Evolutionary conservation across 1,139 yeast species (phyloP), one percentile per base, ranked within the genome.

Genomic region (Hanseniaspora uvarum): DNA sequence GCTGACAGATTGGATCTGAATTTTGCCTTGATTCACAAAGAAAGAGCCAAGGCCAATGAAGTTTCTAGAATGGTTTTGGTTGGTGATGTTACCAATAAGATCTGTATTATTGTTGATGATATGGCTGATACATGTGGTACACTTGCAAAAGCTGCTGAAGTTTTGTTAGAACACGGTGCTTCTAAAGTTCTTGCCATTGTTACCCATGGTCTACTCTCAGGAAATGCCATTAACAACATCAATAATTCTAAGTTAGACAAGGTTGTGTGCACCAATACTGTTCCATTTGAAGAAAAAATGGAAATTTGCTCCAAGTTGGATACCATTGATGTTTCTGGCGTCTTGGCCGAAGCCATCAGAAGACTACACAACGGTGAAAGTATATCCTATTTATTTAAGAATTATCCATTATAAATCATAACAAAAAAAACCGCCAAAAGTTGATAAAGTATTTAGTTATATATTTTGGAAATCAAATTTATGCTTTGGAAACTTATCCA

Each of bases 61-160:
- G 86, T 83, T 18, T 77, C 84, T 31, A 73, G 80, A 63, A 83
- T 83, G 89, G 87, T 96, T 19, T 60, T 72, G 11, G 94, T 84
- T 43, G 94, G 94, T 60, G 92, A 84, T 68, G 94, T 84, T 33
- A 69, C 76, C 1, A 77, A 79, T 53, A 83, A 83, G 62, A 75
- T 81, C 2, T 83, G 92, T 70, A 72, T 84, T 30, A 70, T 84
- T 59, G 79, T 84, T 40, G 94, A 84, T 65, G 94, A 84, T 65
- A 83, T 84, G 86, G 89, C 89, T 24, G 92, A 84, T 63, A 84
- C 92, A 4, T 83, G 92, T 69, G 92, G 92, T 47, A 83, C 92
- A 3, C 70, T 83, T 58, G 83, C 83, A 59, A 83, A 83, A 63
- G 92, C 92, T 1, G 83, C 87, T 8, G 71, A 71, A 34, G 70